Evolutionary conservation across 2,329 filamentous ascomycete genomes (phyloP).

Genomic region (Curvularia lunata): DNA sequence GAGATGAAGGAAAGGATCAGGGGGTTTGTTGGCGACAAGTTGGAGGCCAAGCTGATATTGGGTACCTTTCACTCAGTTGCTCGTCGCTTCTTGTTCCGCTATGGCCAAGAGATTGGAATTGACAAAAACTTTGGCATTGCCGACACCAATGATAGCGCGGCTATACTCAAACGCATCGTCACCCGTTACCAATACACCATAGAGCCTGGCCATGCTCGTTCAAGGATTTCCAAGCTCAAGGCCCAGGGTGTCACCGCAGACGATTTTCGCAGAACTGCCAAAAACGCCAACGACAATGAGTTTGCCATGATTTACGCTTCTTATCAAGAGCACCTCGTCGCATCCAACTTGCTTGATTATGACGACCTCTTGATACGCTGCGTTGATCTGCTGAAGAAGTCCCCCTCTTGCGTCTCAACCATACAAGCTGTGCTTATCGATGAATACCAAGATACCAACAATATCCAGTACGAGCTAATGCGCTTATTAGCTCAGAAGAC

Average conservation of each 20-base stretch:
- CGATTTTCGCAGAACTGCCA: conserved; percentile 50
- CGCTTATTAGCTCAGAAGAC: conserved; percentile 76
- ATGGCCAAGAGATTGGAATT: conserved; percentile 84
- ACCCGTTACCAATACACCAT: conserved; percentile 73
- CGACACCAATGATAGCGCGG: conserved; percentile 78
- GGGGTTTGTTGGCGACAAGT: conserved; percentile 76
- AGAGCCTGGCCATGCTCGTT: conserved; percentile 72
- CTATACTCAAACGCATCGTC: conserved; percentile 81
- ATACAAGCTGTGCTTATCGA: conserved; percentile 92
- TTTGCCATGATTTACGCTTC: conserved; percentile 72
- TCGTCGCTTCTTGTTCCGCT: conserved; percentile 79
- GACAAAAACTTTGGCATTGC: conserved; percentile 87
- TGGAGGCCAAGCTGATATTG: conserved; percentile 78
- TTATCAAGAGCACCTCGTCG: conserved; percentile 77
- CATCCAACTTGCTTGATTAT: conserved; percentile 87
- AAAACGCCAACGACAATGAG: conserved; percentile 64
- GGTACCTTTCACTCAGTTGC: conserved; percentile 97
- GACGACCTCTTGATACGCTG: conserved; percentile 89
- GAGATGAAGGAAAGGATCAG: conserved; percentile 93
- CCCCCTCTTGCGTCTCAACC: conserved; percentile 84
- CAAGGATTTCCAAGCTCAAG: conserved; percentile 73
- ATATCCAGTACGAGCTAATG: conserved; percentile 95
- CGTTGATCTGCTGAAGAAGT: conserved; percentile 73
- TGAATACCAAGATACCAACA: conserved; percentile 97
- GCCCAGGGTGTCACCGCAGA: conserved; percentile 60